Base-by-base conservation (phyloP, 345 rosid species). In the Diplotaxis tenuifolia region DNA sequence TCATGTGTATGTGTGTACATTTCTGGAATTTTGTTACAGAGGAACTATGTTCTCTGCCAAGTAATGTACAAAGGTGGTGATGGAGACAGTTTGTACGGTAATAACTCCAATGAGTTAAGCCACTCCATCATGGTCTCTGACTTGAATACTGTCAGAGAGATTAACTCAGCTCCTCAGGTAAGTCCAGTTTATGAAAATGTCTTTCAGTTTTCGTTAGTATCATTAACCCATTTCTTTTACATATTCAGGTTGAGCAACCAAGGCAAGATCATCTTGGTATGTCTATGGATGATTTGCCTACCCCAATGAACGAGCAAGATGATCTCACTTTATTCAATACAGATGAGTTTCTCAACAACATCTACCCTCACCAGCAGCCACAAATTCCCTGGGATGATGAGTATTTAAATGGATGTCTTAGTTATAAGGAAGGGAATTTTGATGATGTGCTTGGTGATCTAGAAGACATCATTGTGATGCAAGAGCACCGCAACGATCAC, bases 21-120 rank as follows among this genome's bases (percentile, higher is more conserved):
- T 11, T 70, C 31, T 31, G 50, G 34, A 6, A n/a, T 40, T 62
- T 62, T 36, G 21, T 20, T 36, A 3, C 70, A 73, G 71, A 74
- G 32, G 19, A 57, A 9, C 4, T 73, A 74, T 7, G 77, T 74
- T 29, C 31, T 74, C 27, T 65, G 77, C 72, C 16, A 66, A 74
- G 71, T 74, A 1, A 65, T 6, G 77, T 74, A 65, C 50, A 74
- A 65, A 1, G 77, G 77, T 57, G 21, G 31, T 0, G 66, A n/a
- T 6, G 36, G 12, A 42, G 57, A 55, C 23, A n/a, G 32, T 15
- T 2, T 15, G 20, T 42, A n/a, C 66, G 76, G 64, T 54, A 29
- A 65, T 56, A 28, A 20, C 40, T 4, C 14, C 32, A 58, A 49
- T 49, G 73, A 11, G 21, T 49, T 22, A 40, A 74, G 61, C 53